phyloP scores from a whole-genome alignment of 305 asterid species.

The Fraxinus dipetala region DNA sequence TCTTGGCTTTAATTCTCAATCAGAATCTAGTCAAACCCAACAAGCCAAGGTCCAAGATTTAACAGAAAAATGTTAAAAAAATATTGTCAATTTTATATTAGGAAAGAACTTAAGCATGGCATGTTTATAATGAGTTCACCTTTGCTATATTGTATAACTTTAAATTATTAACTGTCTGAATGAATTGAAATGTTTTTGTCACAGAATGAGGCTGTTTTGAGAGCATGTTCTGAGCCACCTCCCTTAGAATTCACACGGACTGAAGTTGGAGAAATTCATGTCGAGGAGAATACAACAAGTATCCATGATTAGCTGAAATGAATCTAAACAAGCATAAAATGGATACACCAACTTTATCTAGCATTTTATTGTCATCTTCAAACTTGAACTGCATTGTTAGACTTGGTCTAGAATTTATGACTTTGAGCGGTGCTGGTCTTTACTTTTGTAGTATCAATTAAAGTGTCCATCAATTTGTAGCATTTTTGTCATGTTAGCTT shows the following conservation, averaged over 20 bases:
- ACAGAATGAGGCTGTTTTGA: constrained; percentile 93
- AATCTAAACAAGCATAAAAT: constrained; percentile 20
- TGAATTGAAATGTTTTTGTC: constrained; percentile 24
- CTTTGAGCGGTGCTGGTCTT: constrained; percentile 4
- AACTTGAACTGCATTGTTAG: constrained; percentile 20
- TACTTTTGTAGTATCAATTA: constrained; percentile 11
- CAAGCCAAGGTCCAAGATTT: not conserved
- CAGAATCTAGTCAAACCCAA: constrained; percentile 9
- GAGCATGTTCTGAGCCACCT: constrained; percentile 69
- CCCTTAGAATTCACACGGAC: constrained; percentile 37
- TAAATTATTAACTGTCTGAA: constrained; percentile 8
- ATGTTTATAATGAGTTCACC: not conserved
- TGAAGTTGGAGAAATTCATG: constrained; percentile 31
- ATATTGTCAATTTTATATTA: not conserved
- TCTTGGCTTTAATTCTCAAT: not conserved
- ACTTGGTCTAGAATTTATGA: constrained; percentile 7
- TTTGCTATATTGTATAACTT: constrained; percentile 2
- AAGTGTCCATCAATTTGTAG: constrained; percentile 7
- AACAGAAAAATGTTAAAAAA: not conserved
- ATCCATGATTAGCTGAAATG: constrained; percentile 27
- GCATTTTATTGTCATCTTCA: constrained; percentile 20
- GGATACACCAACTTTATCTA: constrained; percentile 5
- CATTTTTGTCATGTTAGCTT: constrained; percentile 18
- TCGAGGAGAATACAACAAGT: constrained; percentile 25
- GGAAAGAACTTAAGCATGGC: not conserved